Percentiles rank a stretch among this genome's conserved stretches.
Evolutionary conservation across 176 grass and related monocot species (phyloP).

Genomic region (Areca catechu): DNA sequence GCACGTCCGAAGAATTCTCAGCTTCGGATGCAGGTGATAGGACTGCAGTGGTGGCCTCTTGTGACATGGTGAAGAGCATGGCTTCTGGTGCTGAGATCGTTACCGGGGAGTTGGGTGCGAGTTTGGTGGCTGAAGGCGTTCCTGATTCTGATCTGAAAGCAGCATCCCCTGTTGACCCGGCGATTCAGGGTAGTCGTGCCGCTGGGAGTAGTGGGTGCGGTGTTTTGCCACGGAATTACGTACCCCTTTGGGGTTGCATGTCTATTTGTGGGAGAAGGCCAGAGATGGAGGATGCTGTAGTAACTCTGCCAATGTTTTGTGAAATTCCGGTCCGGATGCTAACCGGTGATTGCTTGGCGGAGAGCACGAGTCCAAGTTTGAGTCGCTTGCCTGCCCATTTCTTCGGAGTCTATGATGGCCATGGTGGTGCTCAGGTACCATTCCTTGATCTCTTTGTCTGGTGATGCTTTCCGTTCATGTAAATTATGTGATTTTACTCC

Average conservation of each 20-base stretch:
- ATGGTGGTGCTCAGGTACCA: constrained; percentile 59
- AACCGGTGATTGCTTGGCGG: background rate
- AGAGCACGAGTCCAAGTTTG: background rate
- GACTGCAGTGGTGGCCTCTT: background rate
- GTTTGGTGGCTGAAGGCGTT: background rate
- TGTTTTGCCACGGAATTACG: background rate
- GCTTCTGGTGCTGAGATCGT: background rate
- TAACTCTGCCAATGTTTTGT: background rate
- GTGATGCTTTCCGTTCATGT: background rate
- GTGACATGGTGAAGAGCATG: background rate
- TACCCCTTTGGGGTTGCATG: background rate
- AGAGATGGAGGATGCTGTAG: constrained; percentile 4
- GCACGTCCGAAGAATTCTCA: background rate
- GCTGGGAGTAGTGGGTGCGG: background rate
- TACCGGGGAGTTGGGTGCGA: background rate
- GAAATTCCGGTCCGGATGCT: background rate
- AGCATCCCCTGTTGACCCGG: background rate
- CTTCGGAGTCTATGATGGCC: constrained; percentile 67
- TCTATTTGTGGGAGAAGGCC: constrained; percentile 1
- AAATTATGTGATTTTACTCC: background rate
- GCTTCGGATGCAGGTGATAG: background rate
- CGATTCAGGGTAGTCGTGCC: background rate
- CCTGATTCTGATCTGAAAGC: background rate
- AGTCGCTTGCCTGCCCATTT: constrained; percentile 42
- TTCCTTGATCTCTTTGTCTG: background rate